phyloP scores from a whole-genome alignment of 1,139 yeast species.

The Casaregolazyma lundiana region DNA sequence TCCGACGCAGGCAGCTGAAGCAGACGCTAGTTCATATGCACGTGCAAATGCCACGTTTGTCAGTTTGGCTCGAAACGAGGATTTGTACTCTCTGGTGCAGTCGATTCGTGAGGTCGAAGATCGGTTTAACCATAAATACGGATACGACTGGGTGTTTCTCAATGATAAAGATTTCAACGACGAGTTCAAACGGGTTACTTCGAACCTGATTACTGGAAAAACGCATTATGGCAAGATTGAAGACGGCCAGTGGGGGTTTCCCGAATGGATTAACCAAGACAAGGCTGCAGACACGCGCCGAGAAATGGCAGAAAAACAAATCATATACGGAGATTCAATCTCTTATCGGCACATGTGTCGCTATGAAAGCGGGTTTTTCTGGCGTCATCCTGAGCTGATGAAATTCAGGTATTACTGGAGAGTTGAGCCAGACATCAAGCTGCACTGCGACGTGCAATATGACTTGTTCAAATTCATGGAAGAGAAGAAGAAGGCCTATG shows the following conservation, averaged over 20 bases:
- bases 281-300: slow-evolving; percentile 55
- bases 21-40: slow-evolving; percentile 9
- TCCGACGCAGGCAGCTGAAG: not conserved
- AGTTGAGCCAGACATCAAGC: slow-evolving; percentile 85
- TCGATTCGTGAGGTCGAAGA: slow-evolving; percentile 66
- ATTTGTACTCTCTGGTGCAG: slow-evolving; percentile 51
- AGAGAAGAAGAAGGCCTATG: slow-evolving; percentile 68
- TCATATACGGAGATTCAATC: slow-evolving; percentile 64
- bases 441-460: slow-evolving; percentile 76
- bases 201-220: slow-evolving; percentile 52
- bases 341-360: slow-evolving; percentile 89
- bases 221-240: slow-evolving; percentile 66
- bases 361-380: slow-evolving; percentile 88
- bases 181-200: slow-evolving; percentile 44
- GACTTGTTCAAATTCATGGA: slow-evolving; percentile 83
- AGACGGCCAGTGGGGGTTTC: slow-evolving; percentile 70
- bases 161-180: slow-evolving; percentile 60
- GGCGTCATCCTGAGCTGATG: slow-evolving; percentile 65
- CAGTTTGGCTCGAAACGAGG: slow-evolving; percentile 67
- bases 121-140: slow-evolving; percentile 60
- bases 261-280: slow-evolving; percentile 59
- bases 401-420: slow-evolving; percentile 92
- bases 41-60: slow-evolving; percentile 63
- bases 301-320: slow-evolving; percentile 42
- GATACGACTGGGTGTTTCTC: slow-evolving; percentile 76